phyloP scores from a whole-genome alignment of 305 asterid species.

The Fraxinus nigra region DNA sequence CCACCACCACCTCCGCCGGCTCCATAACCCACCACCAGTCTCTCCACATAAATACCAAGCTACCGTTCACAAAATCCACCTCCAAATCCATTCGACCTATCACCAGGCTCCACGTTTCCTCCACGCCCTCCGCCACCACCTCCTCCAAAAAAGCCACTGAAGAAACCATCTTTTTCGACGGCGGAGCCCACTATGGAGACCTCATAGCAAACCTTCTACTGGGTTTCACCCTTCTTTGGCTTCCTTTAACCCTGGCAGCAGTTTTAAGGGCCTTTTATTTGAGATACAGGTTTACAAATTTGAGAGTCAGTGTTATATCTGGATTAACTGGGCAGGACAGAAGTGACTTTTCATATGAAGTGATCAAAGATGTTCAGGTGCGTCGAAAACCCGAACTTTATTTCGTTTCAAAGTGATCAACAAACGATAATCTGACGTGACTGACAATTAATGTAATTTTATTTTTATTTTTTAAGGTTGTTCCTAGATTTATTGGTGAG shows the following conservation, averaged over 20 bases:
- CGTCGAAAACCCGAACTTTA: background rate
- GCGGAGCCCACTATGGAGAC: constrained; percentile 98
- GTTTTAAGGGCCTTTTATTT: constrained; percentile 73
- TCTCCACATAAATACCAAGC: constrained; percentile 22
- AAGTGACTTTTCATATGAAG: constrained; percentile 77
- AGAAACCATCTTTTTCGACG: constrained; percentile 83
- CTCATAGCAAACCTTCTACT: constrained; percentile 75
- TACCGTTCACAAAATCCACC: constrained; percentile 32
- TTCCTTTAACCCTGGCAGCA: constrained; percentile 85
- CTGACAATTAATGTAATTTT: background rate
- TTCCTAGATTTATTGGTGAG: constrained; percentile 90
- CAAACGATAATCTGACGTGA: background rate
- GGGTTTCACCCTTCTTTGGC: constrained; percentile 93
- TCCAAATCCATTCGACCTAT: constrained; percentile 38
- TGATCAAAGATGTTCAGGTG: constrained; percentile 79
- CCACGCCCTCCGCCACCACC: constrained; percentile 45
- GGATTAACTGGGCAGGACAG: constrained; percentile 90
- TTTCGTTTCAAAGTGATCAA: background rate
- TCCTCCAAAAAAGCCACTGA: constrained; percentile 30
- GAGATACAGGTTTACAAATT: constrained; percentile 75
- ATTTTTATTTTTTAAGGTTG: constrained; percentile 46
- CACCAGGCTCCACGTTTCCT: constrained; percentile 69
- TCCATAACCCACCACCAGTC: constrained; percentile 27
- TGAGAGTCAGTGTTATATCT: constrained; percentile 84
- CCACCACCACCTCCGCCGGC: constrained; percentile 20